A percentile compares a stretch with the other conserved stretches of the same genome.
Conservation (phyloP, 2,329 filamentous ascomycete genomes). For the Cladosporium cucumerinum region DNA sequence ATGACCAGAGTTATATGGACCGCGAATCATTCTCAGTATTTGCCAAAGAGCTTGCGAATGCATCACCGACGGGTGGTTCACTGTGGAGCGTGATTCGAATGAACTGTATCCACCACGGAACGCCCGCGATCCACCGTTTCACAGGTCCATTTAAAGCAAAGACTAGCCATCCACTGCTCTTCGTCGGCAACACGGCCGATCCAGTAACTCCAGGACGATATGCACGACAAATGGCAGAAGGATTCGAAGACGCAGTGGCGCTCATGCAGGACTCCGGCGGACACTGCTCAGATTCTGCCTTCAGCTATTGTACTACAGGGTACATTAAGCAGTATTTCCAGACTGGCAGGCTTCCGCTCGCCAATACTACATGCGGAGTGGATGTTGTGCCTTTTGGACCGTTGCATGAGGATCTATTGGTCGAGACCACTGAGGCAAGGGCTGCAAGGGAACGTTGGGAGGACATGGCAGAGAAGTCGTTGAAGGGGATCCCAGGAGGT, state of each 20-base stretch:
- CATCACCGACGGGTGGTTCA: conserved; percentile 36
- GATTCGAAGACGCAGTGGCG: conserved; percentile 31
- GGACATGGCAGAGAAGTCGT: neutral
- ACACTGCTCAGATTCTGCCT: conserved; percentile 30
- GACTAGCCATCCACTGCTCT: conserved; percentile 30
- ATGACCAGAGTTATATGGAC: conserved; percentile 30
- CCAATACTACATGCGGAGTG: conserved; percentile 28
- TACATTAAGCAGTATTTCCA: conserved; percentile 35
- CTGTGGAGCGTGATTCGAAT: conserved; percentile 39
- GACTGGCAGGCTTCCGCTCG: conserved; percentile 30
- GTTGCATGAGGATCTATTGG: neutral
- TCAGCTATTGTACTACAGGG: conserved; percentile 29
- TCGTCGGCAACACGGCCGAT: conserved; percentile 34
- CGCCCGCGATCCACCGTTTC: conserved; percentile 37
- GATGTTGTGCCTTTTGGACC: conserved; percentile 30
- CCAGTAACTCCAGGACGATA: conserved; percentile 35
- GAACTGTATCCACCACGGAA: conserved; percentile 39
- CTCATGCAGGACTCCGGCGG: conserved; percentile 34
- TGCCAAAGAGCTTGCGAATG: conserved; percentile 31
- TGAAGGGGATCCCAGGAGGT: neutral
- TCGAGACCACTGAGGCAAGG: neutral
- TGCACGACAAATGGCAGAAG: conserved; percentile 35
- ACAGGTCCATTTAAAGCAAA: conserved; percentile 27
- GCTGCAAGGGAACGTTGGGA: neutral
- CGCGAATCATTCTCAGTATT: conserved; percentile 33